phyloP scores from a whole-genome alignment of 176 grass and related monocot genomes.

The Oryza coarctata region DNA sequence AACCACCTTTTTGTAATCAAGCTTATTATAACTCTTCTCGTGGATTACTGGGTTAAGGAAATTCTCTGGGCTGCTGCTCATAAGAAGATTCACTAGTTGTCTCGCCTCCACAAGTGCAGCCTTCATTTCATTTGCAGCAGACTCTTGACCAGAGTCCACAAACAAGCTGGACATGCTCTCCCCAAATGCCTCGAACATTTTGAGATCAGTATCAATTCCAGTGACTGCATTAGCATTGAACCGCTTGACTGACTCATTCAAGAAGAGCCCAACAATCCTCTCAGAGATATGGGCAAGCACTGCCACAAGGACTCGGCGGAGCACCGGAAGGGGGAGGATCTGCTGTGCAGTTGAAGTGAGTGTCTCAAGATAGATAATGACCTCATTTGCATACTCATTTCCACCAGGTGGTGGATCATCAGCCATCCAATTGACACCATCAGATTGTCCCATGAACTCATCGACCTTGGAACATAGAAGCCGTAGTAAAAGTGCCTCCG shows the following conservation, averaged over 20 bases:
- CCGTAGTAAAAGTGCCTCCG: conserved; percentile 62
- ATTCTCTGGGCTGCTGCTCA: conserved; percentile 89
- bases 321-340: conserved; percentile 74
- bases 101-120: conserved; percentile 69
- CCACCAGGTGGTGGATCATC: conserved; percentile 66
- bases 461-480: conserved; percentile 68
- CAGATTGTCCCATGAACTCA: conserved; percentile 72
- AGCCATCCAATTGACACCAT: conserved; percentile 83
- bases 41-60: conserved; percentile 91
- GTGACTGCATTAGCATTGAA: conserved; percentile 83
- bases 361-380: conserved; percentile 89
- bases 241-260: conserved; percentile 82
- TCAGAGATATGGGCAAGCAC: conserved; percentile 76
- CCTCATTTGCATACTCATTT: conserved; percentile 93
- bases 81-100: conserved; percentile 89
- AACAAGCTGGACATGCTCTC: conserved; percentile 67
- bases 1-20: conserved; percentile 89
- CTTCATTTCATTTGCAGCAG: conserved; percentile 64
- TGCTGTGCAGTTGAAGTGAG: conserved; percentile 82
- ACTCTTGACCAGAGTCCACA: conserved; percentile 57
- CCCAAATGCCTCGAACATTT: conserved; percentile 80
- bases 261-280: conserved; percentile 73
- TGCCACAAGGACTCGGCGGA: conserved; percentile 67
- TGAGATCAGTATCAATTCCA: conserved; percentile 83
- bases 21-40: conserved; percentile 90